Conservation (phyloP, 2,329 filamentous ascomycete species). For the Penicillium sumatraense region DNA sequence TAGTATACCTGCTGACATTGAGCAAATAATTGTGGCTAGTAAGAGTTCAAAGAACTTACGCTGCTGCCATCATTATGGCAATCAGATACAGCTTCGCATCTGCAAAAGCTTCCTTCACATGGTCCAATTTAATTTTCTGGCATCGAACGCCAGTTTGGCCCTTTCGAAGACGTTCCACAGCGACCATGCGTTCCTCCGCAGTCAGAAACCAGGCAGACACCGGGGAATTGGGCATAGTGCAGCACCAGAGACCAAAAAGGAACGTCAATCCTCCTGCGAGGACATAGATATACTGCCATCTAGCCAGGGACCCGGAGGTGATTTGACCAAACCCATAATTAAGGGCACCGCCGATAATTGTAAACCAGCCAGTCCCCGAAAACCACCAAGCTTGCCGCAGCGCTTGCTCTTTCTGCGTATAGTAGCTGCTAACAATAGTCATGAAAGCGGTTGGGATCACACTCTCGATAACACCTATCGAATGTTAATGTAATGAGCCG, state of each 20-base stretch:
- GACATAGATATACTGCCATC: slow-evolving; percentile 75
- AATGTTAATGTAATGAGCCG: slow-evolving; percentile 4
- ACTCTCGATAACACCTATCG: slow-evolving; percentile 60
- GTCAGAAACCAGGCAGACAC: slow-evolving; percentile 72
- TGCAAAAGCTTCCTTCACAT: slow-evolving; percentile 62
- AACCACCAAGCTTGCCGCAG: slow-evolving; percentile 72
- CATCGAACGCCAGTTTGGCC: slow-evolving; percentile 69
- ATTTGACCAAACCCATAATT: slow-evolving; percentile 73
- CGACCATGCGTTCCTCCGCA: slow-evolving; percentile 64
- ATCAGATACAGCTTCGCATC: slow-evolving; percentile 69
- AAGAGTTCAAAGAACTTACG: slow-evolving; percentile 39
- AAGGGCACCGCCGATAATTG: slow-evolving; percentile 65
- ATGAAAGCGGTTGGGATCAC: slow-evolving; percentile 70
- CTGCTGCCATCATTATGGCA: slow-evolving; percentile 70
- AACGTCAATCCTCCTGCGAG: slow-evolving; percentile 67
- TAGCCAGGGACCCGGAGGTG: slow-evolving; percentile 54
- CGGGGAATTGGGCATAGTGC: slow-evolving; percentile 68
- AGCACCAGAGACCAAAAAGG: slow-evolving; percentile 68
- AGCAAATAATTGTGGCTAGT: not conserved
- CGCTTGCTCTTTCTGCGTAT: slow-evolving; percentile 68
- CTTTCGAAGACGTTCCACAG: slow-evolving; percentile 65
- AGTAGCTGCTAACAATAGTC: slow-evolving; percentile 65
- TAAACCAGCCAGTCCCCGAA: slow-evolving; percentile 60
- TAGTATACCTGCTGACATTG: slow-evolving; percentile 57
- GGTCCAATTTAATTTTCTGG: slow-evolving; percentile 62